Percentiles rank a stretch among this genome's conserved stretches.
Evolutionary conservation across 140 eudicot genomes (phyloP).

Genomic region (Oenanthe javanica): DNA sequence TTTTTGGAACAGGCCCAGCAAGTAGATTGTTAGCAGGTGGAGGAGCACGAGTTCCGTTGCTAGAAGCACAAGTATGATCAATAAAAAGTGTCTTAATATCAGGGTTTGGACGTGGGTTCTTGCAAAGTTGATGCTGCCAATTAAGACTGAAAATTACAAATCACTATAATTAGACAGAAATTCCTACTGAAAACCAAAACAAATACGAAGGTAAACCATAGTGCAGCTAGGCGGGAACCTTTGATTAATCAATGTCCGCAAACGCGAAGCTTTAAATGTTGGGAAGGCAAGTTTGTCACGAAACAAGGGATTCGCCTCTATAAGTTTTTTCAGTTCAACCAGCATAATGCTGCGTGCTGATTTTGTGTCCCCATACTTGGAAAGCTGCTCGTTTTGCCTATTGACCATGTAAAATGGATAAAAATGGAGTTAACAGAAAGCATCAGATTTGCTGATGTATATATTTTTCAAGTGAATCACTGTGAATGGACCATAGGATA

Average conservation of each 20-base stretch:
- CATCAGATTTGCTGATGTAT: not conserved
- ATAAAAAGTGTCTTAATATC: slow-evolving; percentile 74
- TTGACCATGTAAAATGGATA: not conserved
- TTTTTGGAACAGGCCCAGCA: slow-evolving; percentile 58
- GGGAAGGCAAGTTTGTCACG: slow-evolving; percentile 70
- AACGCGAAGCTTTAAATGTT: slow-evolving; percentile 60
- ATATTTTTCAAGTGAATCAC: not conserved
- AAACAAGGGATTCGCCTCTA: slow-evolving; percentile 72
- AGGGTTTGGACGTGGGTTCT: slow-evolving; percentile 82
- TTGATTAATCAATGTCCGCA: slow-evolving; percentile 73
- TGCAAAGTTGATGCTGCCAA: slow-evolving; percentile 97
- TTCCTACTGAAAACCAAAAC: slow-evolving; percentile 2
- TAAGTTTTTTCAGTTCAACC: slow-evolving; percentile 62
- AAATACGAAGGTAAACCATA: not conserved
- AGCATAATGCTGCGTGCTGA: slow-evolving; percentile 63
- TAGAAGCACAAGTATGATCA: slow-evolving; percentile 72
- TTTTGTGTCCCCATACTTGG: slow-evolving; percentile 74
- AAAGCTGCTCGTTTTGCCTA: slow-evolving; percentile 80
- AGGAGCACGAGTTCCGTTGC: slow-evolving; percentile 62
- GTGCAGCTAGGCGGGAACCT: slow-evolving; percentile 28
- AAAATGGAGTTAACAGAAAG: not conserved
- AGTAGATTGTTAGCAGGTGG: slow-evolving; percentile 55
- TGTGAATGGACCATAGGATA: not conserved
- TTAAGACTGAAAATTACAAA: slow-evolving; percentile 47
- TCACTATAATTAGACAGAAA: not conserved